Base-by-base conservation (phyloP, 768 basidiomycete genomes). In the Mycena sanguinolenta region DNA sequence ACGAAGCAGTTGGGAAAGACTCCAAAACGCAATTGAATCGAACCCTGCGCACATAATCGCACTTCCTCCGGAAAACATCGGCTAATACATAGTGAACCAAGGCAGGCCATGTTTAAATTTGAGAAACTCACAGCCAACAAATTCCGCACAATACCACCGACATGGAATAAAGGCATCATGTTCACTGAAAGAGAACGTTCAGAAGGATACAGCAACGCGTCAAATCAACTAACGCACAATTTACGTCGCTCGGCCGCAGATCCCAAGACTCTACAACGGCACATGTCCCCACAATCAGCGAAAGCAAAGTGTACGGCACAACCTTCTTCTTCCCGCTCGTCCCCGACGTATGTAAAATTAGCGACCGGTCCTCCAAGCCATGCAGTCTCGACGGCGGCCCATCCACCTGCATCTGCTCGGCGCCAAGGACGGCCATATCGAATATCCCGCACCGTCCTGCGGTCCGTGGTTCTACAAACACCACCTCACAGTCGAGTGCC, bases 111-210 rank as follows among this genome's bases (percentile, higher is more conserved):
- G 12, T 2, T 27, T 23, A 27, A 23, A 57, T n/a, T 3, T 36
- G 39, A 72, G 19, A 12, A 34, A 57, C 71, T 30, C 38, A 69
- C 67, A 9, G 89, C 86, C 23, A 89, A 81, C 12, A 90, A 80
- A 74, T 88, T 89, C 49, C 87, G 85, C 39, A 89, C 85, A 57
- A 90, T 86, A 19, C 89, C 89, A 36, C 89, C 89, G 38, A 90
- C 88, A 69, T 89, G 88, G 79, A 89, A 89, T 28, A 88, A 81
- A 44, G 89, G 88, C 89, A 87, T 88, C 80, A 87, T 81, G 61
- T 82, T 83, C 63, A 84, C 84, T 83, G 32, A 34, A 4, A 65
- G 4, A 23, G 38, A 21, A 4, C n/a, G 6, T 58, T 23, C 30
- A 58, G n/a, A 27, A 10, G 21, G 21, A 8, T n/a, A n/a, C n/a